Conservation (phyloP, 164 flowering plant species). For the Magnolia officinalis region DNA sequence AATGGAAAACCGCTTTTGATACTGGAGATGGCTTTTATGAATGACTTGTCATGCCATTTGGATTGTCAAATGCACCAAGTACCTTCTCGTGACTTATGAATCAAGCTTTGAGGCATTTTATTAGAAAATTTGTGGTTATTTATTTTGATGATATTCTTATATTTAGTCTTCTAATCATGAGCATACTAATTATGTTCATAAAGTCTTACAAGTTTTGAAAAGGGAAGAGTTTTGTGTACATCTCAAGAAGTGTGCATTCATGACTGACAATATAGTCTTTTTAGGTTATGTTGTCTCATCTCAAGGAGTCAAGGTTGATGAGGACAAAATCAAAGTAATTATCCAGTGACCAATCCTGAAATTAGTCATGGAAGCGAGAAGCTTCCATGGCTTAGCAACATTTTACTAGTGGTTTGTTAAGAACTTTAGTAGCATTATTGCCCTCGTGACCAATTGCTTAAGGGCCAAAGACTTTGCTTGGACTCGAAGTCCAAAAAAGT, state of each 20-base stretch:
- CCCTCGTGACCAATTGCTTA: neutral
- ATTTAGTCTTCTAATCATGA: neutral
- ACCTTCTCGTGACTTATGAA: no score
- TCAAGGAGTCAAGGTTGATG: neutral
- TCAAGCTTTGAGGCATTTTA: no score
- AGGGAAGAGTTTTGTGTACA: neutral
- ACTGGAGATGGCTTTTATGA: conserved; percentile 7
- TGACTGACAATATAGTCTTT: neutral
- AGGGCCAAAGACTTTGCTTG: neutral
- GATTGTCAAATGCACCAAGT: neutral
- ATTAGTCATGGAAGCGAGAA: neutral
- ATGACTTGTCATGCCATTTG: conserved; percentile 10
- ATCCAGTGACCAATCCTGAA: neutral
- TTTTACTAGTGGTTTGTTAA: neutral
- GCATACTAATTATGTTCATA: neutral
- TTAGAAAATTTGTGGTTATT: neutral
- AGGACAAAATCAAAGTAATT: neutral
- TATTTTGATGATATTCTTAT: conserved; percentile 10
- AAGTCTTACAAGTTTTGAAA: neutral
- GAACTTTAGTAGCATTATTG: neutral
- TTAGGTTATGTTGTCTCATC: neutral
- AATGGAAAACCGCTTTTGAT: conserved; percentile 10
- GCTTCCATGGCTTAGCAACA: conserved; percentile 3
- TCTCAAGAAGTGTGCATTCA: conserved; percentile 4
- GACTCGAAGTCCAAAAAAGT: neutral